Percentiles rank a stretch among this genome's conserved stretches.
Conservation (phyloP, 2,329 filamentous ascomycete genomes). For the Dothideomycetidae sp. region DNA sequence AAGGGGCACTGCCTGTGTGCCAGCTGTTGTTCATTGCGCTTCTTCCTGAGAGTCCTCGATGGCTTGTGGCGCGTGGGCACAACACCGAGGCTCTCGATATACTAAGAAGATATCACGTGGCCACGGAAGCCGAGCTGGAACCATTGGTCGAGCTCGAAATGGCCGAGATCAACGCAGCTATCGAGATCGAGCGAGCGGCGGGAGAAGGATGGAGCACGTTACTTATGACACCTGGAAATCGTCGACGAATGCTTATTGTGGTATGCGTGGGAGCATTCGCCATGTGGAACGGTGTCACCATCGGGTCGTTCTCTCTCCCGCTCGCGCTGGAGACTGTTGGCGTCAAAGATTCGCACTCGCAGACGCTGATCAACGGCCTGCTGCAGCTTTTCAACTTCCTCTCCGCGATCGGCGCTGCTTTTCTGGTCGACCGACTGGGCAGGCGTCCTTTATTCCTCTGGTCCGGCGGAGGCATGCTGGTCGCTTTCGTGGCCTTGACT, state of each 20-base stretch:
- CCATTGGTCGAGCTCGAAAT: constrained; percentile 51
- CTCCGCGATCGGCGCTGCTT: constrained; percentile 36
- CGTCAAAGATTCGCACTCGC: constrained; percentile 18
- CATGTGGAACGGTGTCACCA: constrained; percentile 40
- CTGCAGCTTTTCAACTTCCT: constrained; percentile 45
- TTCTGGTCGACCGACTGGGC: constrained; percentile 21
- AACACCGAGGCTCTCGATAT: constrained; percentile 47
- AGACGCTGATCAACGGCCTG: constrained; percentile 33
- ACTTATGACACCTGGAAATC: constrained; percentile 44
- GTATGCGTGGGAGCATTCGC: constrained; percentile 38
- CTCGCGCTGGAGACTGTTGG: constrained; percentile 19
- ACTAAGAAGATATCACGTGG: constrained; percentile 48
- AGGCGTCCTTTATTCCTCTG: constrained; percentile 20
- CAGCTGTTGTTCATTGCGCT: constrained; percentile 44
- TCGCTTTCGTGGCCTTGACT: constrained; percentile 25
- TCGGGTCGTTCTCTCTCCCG: constrained; percentile 27
- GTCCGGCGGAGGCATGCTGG: constrained; percentile 25
- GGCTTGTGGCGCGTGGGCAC: constrained; percentile 48
- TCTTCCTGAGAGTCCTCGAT: constrained; percentile 54
- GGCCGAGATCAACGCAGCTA: constrained; percentile 51
- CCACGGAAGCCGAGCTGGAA: constrained; percentile 41
- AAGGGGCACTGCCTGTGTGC: constrained; percentile 28
- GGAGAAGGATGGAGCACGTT: constrained; percentile 37
- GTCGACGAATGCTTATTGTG: constrained; percentile 37
- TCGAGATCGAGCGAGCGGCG: constrained; percentile 38